Base-by-base conservation (phyloP, 495 filamentous ascomycete genomes). In the Neurospora cerealis region DNA sequence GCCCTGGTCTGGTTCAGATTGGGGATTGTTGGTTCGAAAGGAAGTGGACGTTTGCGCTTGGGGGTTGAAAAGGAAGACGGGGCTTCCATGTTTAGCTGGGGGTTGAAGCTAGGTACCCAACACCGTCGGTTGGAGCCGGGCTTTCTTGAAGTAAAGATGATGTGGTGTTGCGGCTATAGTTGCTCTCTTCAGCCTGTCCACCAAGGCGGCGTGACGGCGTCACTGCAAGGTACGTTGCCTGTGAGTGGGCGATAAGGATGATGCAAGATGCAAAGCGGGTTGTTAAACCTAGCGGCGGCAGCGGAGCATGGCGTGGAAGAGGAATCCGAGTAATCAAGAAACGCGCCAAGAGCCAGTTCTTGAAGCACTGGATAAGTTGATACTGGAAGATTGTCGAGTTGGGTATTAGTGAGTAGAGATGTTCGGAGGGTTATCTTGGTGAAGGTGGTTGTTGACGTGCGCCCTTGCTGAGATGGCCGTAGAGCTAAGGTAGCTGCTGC, bases 1-100 rank as follows among this genome's bases (percentile, higher is more conserved):
- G 73, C 44, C 28, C 71, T 69, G 10, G 71, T 77, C 28, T 66
- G 54, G 71, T 78, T 42, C 0, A 78, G 73, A 3, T 71, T 72
- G 48, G 77, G 72, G 9, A 75, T 41, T 13, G 54, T 66, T 5
- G 54, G 54, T 8, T 36, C 54, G 15, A 66, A 66, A 19, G 54
- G 54, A 1, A 66, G 1, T 19, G 54, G 54, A 19, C 54, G 54
- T 66, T 66, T 66, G 13, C 54, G 54, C 54, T 66, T 66, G 24
- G 54, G 54, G 54, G 54, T 66, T 13, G 54, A 8, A 36, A 66
- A 4, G 15, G 54, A 66, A 36, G 54, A 19, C 15, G 54, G 54
- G 28, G 54, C 54, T 36, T 66, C 54, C 54, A 66, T 66, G 54
- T 6, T 66, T 8, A 44, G 15, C 15, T 66, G 54, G 54, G 54